A percentile compares a stretch with the other conserved stretches of the same genome.
Evolutionary conservation across 2,329 filamentous ascomycete genomes (phyloP).

Genomic region (Calonectria fujianensis): DNA sequence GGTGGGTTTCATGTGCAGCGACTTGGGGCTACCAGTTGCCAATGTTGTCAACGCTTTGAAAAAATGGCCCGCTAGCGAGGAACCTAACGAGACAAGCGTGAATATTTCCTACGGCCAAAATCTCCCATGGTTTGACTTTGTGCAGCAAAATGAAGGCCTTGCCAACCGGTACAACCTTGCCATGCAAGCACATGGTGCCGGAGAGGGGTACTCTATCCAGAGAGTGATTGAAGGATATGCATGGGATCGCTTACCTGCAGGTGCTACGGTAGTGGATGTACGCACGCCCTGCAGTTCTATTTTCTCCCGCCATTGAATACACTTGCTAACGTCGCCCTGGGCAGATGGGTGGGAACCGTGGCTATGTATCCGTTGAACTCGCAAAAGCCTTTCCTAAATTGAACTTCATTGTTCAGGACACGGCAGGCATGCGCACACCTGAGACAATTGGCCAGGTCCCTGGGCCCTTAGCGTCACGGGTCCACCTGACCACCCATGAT

Average conservation of each 20-base stretch:
- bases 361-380: constrained; percentile 50
- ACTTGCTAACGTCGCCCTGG: not conserved
- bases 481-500: constrained; percentile 50
- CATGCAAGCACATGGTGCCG: constrained; percentile 55
- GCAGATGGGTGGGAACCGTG: constrained; percentile 51
- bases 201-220: constrained; percentile 45
- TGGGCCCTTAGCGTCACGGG: not conserved
- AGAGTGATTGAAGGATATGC: constrained; percentile 11
- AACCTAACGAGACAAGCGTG: constrained; percentile 59
- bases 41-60: constrained; percentile 59
- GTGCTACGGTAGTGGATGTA: constrained; percentile 17
- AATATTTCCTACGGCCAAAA: constrained; percentile 54
- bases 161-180: constrained; percentile 57
- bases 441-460: constrained; percentile 4
- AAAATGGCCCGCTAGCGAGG: constrained; percentile 61
- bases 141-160: constrained; percentile 53
- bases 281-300: not conserved
- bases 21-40: constrained; percentile 57
- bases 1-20: constrained; percentile 56
- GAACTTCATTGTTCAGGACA: constrained; percentile 70
- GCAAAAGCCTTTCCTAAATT: constrained; percentile 51
- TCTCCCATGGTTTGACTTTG: constrained; percentile 54
- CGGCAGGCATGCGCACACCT: constrained; percentile 58
- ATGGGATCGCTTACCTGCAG: not conserved
- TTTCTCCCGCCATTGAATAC: not conserved